Evolutionary conservation across 768 basidiomycete genomes (phyloP).

Genomic region (Mycena venus): DNA sequence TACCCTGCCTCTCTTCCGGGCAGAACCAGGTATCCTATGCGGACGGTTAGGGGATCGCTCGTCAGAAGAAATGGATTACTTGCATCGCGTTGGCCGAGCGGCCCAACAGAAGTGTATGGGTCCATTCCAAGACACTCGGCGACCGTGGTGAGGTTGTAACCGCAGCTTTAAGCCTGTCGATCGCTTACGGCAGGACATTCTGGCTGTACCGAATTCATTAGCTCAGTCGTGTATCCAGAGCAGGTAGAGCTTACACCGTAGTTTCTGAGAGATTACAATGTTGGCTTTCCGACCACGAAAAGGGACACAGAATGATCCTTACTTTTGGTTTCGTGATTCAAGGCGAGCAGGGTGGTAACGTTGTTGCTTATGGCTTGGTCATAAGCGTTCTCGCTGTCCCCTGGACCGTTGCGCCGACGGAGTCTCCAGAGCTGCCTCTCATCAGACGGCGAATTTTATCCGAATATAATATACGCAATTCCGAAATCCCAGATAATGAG

Average conservation of each 20-base stretch:
- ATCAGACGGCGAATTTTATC: not conserved
- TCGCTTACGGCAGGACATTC: slow-evolving; percentile 30
- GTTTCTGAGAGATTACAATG: not conserved
- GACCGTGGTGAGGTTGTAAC: slow-evolving; percentile 38
- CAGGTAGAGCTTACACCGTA: slow-evolving; percentile 9
- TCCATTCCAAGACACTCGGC: slow-evolving; percentile 38
- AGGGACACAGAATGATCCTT: not conserved
- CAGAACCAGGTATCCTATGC: slow-evolving; percentile 17
- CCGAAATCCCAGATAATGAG: slow-evolving; percentile 50
- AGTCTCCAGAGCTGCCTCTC: slow-evolving; percentile 52
- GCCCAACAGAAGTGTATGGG: not conserved
- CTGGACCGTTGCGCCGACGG: slow-evolving; percentile 49
- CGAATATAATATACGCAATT: slow-evolving; percentile 34
- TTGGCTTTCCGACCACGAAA: not conserved
- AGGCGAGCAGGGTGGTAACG: slow-evolving; percentile 48
- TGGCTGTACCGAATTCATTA: not conserved
- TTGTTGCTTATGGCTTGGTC: slow-evolving; percentile 45
- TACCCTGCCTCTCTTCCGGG: not conserved
- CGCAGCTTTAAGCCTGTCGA: slow-evolving; percentile 33
- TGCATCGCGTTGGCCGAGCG: slow-evolving; percentile 5
- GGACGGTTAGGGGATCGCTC: not conserved
- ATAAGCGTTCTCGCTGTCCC: slow-evolving; percentile 49
- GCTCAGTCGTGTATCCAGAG: not conserved
- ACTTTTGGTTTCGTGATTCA: slow-evolving; percentile 44
- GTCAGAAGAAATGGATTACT: not conserved